phyloP scores from a whole-genome alignment of 352 stramenopile species.

The Phytophthora tentaculata region DNA sequence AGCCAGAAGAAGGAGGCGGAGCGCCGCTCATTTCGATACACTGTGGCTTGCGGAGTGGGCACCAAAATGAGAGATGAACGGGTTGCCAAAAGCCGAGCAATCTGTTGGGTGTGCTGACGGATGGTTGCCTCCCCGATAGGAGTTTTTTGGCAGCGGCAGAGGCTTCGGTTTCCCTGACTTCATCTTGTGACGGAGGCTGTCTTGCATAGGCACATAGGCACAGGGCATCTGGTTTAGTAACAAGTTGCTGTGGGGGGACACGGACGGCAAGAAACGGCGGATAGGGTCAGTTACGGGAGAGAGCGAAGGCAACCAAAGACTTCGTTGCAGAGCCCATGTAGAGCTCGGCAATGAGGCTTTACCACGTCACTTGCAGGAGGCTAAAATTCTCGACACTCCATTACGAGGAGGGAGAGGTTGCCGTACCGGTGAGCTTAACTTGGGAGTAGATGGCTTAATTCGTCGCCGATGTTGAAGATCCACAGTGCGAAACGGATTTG shows the following conservation, averaged over 20 bases:
- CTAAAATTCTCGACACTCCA: constrained; percentile 14
- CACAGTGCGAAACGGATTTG: constrained; percentile 18
- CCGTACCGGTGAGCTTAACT: too few species aligned
- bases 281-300: constrained; percentile 24
- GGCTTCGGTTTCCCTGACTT: constrained; percentile 31
- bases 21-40: constrained; percentile 26
- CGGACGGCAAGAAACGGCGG: constrained; percentile 11
- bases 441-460: constrained; percentile 3
- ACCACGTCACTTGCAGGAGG: constrained; percentile 1
- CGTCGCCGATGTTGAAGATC: constrained; percentile 18
- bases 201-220: constrained; percentile 19
- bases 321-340: not conserved
- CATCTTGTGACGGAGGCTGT: constrained; percentile 9
- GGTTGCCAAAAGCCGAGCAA: not conserved
- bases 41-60: constrained; percentile 24
- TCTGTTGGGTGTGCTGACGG: constrained; percentile 13
- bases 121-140: constrained; percentile 5
- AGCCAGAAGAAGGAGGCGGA: constrained; percentile 37
- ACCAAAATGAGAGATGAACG: constrained; percentile 41
- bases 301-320: constrained; percentile 4
- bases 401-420: constrained; percentile 8
- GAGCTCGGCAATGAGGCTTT: not conserved
- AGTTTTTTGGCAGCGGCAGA: constrained; percentile 29
- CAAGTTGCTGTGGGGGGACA: constrained; percentile 17
- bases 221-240: constrained; percentile 24